Percentiles rank a stretch among this genome's conserved stretches.
Evolutionary conservation across 2,329 filamentous ascomycete species (phyloP).

Genomic region (Pseudogymnoascus sp.): DNA sequence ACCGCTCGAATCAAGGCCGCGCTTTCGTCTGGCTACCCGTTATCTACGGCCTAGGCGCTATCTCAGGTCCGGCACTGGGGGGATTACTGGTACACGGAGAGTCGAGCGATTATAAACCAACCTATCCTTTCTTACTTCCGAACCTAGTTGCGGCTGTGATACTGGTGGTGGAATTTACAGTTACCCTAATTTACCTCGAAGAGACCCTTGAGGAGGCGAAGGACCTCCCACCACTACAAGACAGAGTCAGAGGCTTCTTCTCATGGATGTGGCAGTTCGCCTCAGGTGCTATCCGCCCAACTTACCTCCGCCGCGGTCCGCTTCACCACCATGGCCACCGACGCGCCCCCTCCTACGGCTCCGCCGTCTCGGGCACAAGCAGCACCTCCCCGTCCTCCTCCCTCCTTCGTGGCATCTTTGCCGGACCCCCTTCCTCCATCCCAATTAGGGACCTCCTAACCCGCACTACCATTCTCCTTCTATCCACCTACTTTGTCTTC

Average conservation of each 20-base stretch:
- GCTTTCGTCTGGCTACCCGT: constrained; percentile 93
- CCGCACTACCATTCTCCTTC: constrained; percentile 70
- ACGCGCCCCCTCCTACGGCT: constrained; percentile 21
- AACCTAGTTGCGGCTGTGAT: constrained; percentile 72
- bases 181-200: constrained; percentile 74
- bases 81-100: constrained; percentile 64
- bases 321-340: constrained; percentile 20
- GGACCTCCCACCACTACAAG: constrained; percentile 50
- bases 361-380: constrained; percentile 33
- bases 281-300: constrained; percentile 45
- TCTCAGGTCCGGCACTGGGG: constrained; percentile 86
- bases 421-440: constrained; percentile 39
- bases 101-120: constrained; percentile 38
- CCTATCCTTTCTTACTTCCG: constrained; percentile 75
- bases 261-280: constrained; percentile 63
- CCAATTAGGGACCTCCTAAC: constrained; percentile 58
- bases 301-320: constrained; percentile 40
- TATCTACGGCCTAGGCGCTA: constrained; percentile 90
- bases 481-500: constrained; percentile 84
- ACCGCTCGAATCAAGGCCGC: constrained; percentile 85
- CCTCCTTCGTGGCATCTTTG: constrained; percentile 30
- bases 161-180: constrained; percentile 60
- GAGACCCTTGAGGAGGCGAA: constrained; percentile 70
- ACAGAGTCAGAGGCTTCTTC: constrained; percentile 51
- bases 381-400: constrained; percentile 29